Conservation (phyloP, 495 filamentous ascomycete genomes). For the Neurospora sp. region DNA sequence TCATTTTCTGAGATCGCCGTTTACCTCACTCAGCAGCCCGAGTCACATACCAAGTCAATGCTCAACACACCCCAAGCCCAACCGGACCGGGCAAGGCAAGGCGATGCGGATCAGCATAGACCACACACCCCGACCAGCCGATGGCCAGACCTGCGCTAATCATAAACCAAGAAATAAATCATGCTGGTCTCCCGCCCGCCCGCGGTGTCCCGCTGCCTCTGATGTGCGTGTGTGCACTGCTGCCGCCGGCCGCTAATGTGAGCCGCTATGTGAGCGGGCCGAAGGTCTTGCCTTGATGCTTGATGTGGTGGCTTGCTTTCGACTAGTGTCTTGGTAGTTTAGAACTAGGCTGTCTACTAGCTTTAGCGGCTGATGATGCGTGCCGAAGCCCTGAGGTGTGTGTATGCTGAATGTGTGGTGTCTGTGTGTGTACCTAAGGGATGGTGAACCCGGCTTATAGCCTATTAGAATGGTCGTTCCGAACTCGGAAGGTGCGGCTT, state of each 20-base stretch:
- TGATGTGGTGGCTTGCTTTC: neutral
- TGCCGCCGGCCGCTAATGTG: neutral
- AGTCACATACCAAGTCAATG: neutral
- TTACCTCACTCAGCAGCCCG: neutral
- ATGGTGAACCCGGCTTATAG: neutral
- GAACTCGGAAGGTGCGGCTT: neutral
- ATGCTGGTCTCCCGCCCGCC: neutral
- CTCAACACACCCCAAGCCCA: neutral
- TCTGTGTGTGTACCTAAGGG: neutral
- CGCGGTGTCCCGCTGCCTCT: neutral
- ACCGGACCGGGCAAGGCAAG: neutral
- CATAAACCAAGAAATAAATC: neutral
- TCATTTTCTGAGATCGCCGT: neutral
- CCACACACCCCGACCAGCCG: neutral
- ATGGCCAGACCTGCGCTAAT: neutral
- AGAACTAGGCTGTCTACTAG: neutral
- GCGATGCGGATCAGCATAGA: neutral
- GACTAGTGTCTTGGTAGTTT: neutral
- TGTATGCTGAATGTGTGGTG: neutral
- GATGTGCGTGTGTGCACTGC: neutral
- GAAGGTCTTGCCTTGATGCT: neutral
- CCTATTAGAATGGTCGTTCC: neutral
- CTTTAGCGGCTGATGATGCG: neutral
- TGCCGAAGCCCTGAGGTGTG: neutral
- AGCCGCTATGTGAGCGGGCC: neutral